Evolutionary conservation across 148 eudicot genomes (phyloP), one percentile per base, ranked within the genome.

Genomic region (Silene conica): DNA sequence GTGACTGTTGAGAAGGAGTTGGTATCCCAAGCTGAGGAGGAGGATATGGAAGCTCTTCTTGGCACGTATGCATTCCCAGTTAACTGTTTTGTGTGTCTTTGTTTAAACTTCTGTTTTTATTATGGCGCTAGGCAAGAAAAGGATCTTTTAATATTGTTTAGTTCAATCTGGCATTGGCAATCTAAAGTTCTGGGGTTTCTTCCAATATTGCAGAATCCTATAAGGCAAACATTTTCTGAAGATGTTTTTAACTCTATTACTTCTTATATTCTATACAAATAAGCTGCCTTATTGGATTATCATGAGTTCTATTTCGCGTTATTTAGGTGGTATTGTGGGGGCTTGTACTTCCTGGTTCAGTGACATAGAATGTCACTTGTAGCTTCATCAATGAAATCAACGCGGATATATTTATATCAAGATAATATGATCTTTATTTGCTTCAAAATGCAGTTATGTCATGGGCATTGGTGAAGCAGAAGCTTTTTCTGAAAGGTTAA

Each of bases 401-500:
- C 31, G 5, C n/a, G 19, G 41, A 31, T 71, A 21, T 57, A 54
- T 7, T 71, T 52, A 9, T 20, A 10, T 16, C 73, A 46, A 65
- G 73, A 59, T 46, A 16, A 8, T 59, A 57, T 66, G 68, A n/a
- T 8, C 48, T 20, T 63, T n/a, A 57, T 21, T 72, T 48, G 63
- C n/a, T 65, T 76, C 59, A 50, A 50, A 76, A 72, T 76, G 80
- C 91, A 95, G 98, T 46, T 95, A 92, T 81, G 98, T 95, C 61
- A 89, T 95, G 96, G 98, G 93, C 72, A 92, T 95, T 76, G 98
- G 98, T 38, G 97, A 95, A 87, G 97, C 98, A 57, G 98, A 92
- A 86, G 97, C 96, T 50, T 95, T 95, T 81, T 95, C 97, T 74
- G 97, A 95, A 85, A 86, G 98, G 84, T 59, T 95, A 69, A 95